Conservation (phyloP, 257 asterid species). For the Verbena officinalis region DNA sequence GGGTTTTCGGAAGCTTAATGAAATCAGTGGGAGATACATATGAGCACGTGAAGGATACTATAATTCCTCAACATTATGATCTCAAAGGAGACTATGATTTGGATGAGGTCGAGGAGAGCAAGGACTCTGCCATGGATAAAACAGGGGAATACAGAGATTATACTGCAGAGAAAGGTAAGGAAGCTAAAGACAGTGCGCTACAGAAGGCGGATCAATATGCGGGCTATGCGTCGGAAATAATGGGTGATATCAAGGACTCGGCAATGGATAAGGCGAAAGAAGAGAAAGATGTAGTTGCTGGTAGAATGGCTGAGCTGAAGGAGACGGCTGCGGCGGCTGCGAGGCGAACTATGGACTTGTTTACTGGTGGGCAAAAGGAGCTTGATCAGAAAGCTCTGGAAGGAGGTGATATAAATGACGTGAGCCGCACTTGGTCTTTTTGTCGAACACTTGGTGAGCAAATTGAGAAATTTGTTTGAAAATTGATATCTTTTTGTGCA, state of each 20-base stretch:
- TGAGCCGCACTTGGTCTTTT: neutral
- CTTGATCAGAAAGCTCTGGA: constrained; percentile 32
- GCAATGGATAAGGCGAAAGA: constrained; percentile 23
- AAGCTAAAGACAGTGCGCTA: neutral
- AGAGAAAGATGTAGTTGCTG: constrained; percentile 38
- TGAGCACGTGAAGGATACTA: constrained; percentile 45
- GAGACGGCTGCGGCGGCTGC: constrained; percentile 42
- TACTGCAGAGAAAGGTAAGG: neutral
- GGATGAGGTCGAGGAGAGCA: no score
- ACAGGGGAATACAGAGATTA: constrained; percentile 24
- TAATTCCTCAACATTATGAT: constrained; percentile 31
- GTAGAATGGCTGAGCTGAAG: constrained; percentile 40
- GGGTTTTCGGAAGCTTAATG: constrained; percentile 41
- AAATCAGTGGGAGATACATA: constrained; percentile 42
- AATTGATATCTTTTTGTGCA: neutral
- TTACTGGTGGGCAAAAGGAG: constrained; percentile 44
- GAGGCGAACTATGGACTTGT: constrained; percentile 38
- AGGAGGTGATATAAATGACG: constrained; percentile 25
- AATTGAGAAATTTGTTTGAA: neutral
- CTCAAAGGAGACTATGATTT: no score
- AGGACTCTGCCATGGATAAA: neutral
- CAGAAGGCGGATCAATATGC: constrained; percentile 28
- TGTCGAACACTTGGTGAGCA: neutral
- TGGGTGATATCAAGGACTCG: no score
- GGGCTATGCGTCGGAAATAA: neutral